Conservation (phyloP, 1,284 basidiomycete species). For the Cutaneotrichosporon sp. region DNA sequence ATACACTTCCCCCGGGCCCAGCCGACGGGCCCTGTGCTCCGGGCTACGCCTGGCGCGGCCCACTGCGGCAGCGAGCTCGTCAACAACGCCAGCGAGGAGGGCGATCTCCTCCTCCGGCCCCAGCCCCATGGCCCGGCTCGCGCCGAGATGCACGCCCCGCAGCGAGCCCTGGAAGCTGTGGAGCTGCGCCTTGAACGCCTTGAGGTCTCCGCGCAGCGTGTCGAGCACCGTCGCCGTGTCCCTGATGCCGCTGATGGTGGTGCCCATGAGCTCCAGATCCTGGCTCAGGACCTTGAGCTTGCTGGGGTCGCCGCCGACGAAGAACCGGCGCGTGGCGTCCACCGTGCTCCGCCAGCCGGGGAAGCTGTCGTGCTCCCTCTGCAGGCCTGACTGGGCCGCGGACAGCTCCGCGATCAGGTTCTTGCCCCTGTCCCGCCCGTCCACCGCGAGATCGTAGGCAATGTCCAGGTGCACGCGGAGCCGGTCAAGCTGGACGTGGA, state of each 20-base stretch:
- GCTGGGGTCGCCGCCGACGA: constrained; percentile 42
- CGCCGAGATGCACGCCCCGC: constrained; percentile 48
- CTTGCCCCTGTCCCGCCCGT: constrained; percentile 10
- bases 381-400: constrained; percentile 14
- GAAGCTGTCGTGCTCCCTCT: constrained; percentile 29
- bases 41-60: constrained; percentile 21
- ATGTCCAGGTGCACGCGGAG: constrained; percentile 25
- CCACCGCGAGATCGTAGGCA: constrained; percentile 1
- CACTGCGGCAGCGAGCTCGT: constrained; percentile 19
- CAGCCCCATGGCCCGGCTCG: constrained; percentile 25
- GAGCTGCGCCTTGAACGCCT: constrained; percentile 42
- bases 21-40: too few species aligned
- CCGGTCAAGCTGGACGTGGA: constrained; percentile 34
- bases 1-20: too few species aligned
- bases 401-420: constrained; percentile 13
- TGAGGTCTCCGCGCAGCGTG: constrained; percentile 30
- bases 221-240: constrained; percentile 33
- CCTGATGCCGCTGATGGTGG: constrained; percentile 35
- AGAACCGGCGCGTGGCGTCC: constrained; percentile 34
- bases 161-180: constrained; percentile 42
- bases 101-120: constrained; percentile 41
- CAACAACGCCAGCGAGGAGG: constrained; percentile 23
- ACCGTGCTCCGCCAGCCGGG: constrained; percentile 41
- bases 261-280: constrained; percentile 37
- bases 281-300: constrained; percentile 33